Evolutionary conservation across 1,284 basidiomycete species (phyloP).

Genomic region (Cryptococcus depauperatus): DNA sequence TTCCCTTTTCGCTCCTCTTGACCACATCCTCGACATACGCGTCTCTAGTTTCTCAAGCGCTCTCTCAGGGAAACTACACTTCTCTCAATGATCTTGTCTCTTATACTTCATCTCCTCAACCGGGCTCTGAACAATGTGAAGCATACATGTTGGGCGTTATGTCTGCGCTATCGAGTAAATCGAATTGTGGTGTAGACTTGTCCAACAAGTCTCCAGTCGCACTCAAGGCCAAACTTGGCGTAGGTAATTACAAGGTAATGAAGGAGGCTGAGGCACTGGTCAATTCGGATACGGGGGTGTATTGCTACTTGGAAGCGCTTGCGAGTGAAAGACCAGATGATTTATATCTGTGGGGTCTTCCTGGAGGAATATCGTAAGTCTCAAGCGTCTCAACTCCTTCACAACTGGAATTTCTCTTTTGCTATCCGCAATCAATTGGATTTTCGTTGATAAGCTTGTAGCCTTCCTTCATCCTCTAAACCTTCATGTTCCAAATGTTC

Average conservation of each 20-base stretch:
- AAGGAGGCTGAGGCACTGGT: constrained; percentile 26
- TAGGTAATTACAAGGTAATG: constrained; percentile 41
- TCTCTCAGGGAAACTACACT: constrained; percentile 56
- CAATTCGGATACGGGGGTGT: constrained; percentile 28
- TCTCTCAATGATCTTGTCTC: constrained; percentile 56
- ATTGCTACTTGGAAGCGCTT: constrained; percentile 41
- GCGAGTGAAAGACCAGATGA: constrained; percentile 33
- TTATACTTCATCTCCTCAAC: constrained; percentile 24
- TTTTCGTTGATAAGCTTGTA: constrained; percentile 10
- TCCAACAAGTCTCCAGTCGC: constrained; percentile 14
- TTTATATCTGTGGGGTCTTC: constrained; percentile 39
- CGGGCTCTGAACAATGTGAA: constrained; percentile 21
- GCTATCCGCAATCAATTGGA: too few relatives aligned
- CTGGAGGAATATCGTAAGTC: constrained; percentile 38
- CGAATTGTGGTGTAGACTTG: constrained; percentile 34
- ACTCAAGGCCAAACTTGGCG: constrained; percentile 20
- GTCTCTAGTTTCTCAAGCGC: constrained; percentile 29
- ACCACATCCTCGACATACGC: constrained; percentile 54
- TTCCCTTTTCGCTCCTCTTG: constrained; percentile 64
- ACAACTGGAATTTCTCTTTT: too few relatives aligned
- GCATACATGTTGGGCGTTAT: constrained; percentile 20
- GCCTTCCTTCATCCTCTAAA: constrained; percentile 29
- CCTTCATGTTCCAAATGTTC: constrained; percentile 43
- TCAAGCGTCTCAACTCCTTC: neutral
- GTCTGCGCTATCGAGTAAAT: constrained; percentile 19